phyloP scores from a whole-genome alignment of 768 basidiomycete genomes.

The Lactifluus pinguis region DNA sequence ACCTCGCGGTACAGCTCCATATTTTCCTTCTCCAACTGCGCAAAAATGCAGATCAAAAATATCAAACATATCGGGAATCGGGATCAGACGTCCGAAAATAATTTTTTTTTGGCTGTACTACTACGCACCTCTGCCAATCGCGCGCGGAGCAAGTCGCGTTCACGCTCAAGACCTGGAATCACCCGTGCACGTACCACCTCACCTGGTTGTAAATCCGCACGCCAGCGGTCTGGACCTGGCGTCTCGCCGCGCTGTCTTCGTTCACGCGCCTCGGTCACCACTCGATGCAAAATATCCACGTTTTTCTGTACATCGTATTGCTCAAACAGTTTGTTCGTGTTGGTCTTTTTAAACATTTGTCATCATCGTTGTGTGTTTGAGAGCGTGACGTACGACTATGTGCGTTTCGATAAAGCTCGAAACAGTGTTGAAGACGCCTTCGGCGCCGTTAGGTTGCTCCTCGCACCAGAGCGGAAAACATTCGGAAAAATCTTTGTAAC shows the following conservation, averaged over 20 bases:
- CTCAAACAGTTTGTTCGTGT: constrained; percentile 60
- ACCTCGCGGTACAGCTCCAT: constrained; percentile 37
- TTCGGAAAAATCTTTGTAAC: constrained; percentile 39
- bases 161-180: constrained; percentile 45
- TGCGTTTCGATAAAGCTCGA: constrained; percentile 64
- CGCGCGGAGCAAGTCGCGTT: constrained; percentile 32
- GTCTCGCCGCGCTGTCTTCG: constrained; percentile 37
- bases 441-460: constrained; percentile 28
- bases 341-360: constrained; percentile 34
- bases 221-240: constrained; percentile 53
- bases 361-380: no score
- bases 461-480: constrained; percentile 34
- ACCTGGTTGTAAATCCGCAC: constrained; percentile 51
- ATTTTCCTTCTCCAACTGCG: constrained; percentile 54
- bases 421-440: constrained; percentile 42
- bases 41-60: background rate
- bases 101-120: no score
- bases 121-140: constrained; percentile 30
- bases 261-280: constrained; percentile 57
- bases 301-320: constrained; percentile 60
- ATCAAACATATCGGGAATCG: no score
- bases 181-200: constrained; percentile 55
- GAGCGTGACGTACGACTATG: constrained; percentile 30
- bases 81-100: no score
- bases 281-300: constrained; percentile 59